These are phyloP conservation scores for Aphanomyces cochlioides DNA, from an alignment of 352 stramenopile species.

Conservation along the genomic window DNA sequence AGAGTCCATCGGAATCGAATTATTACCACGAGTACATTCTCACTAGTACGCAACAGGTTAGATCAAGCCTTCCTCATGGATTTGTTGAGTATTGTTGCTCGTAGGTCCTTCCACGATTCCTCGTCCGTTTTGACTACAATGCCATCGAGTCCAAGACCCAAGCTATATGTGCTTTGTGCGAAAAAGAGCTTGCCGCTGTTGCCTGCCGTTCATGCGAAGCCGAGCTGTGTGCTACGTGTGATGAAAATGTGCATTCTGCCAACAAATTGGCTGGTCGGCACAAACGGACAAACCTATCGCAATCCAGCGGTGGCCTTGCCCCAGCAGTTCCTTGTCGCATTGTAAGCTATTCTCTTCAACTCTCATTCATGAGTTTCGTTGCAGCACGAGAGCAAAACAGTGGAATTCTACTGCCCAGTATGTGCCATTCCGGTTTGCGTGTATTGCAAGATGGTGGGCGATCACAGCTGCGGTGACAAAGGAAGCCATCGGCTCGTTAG, in stretches of 20 bases:
- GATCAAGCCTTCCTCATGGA: background rate
- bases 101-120: slow-evolving; percentile 63
- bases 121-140: slow-evolving; percentile 59
- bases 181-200: slow-evolving; percentile 48
- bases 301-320: no score
- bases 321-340: background rate
- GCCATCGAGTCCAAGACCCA: slow-evolving; percentile 35
- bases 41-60: slow-evolving; percentile 41
- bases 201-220: slow-evolving; percentile 62
- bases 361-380: background rate
- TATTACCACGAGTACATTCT: slow-evolving; percentile 81
- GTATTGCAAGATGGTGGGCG: slow-evolving; percentile 77
- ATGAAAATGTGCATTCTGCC: slow-evolving; percentile 67
- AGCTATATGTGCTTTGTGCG: slow-evolving; percentile 54
- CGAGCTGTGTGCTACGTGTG: slow-evolving; percentile 58
- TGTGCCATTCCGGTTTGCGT: slow-evolving; percentile 65
- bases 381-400: slow-evolving; percentile 48
- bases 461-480: slow-evolving; percentile 77
- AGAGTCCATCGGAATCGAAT: slow-evolving; percentile 32
- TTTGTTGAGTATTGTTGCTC: slow-evolving; percentile 4
- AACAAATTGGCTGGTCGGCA: slow-evolving; percentile 79
- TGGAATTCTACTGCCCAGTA: slow-evolving; percentile 74
- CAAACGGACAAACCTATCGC: slow-evolving; percentile 34
- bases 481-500: slow-evolving; percentile 60
- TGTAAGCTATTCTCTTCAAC: background rate